Percentiles rank a stretch among this genome's conserved stretches.
These are phyloP conservation scores for Stagonosporopsis vannaccii DNA, from an alignment of 2,329 filamentous ascomycete genomes.

Conservation along the genomic window DNA sequence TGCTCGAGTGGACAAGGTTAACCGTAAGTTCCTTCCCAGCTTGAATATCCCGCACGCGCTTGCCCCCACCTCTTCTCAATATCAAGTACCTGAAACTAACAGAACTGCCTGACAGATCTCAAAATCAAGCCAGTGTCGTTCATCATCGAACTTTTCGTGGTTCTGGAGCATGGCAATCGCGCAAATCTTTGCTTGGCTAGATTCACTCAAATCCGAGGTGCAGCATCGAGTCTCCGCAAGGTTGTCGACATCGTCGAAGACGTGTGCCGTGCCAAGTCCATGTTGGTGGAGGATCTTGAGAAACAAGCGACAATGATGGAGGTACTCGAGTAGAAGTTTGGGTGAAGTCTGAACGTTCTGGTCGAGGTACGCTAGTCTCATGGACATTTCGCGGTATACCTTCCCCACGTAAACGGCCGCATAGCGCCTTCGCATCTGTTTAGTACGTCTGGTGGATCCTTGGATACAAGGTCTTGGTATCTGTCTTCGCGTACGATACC, in stretches of 20 bases:
- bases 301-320: slow-evolving; percentile 55
- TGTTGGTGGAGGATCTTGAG: slow-evolving; percentile 69
- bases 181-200: slow-evolving; percentile 80
- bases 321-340: slow-evolving; percentile 42
- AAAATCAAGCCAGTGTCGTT: slow-evolving; percentile 88
- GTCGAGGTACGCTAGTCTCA: not conserved
- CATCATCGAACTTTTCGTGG: slow-evolving; percentile 84
- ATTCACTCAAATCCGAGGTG: slow-evolving; percentile 90
- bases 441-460: slow-evolving; percentile 10
- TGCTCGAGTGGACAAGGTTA: slow-evolving; percentile 76
- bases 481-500: slow-evolving; percentile 5
- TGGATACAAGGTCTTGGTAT: slow-evolving; percentile 11
- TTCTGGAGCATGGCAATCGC: slow-evolving; percentile 83
- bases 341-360: not conserved
- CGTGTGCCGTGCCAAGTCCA: slow-evolving; percentile 68
- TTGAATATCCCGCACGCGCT: slow-evolving; percentile 20
- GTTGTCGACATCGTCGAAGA: slow-evolving; percentile 79
- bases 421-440: slow-evolving; percentile 1
- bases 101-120: slow-evolving; percentile 63
- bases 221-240: slow-evolving; percentile 85
- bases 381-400: slow-evolving; percentile 1
- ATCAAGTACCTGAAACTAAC: slow-evolving; percentile 12
- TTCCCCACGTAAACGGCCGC: not conserved
- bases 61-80: not conserved
- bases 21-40: slow-evolving; percentile 67